Conservation (phyloP, 805 yeast species). For the Komagataella populi region DNA sequence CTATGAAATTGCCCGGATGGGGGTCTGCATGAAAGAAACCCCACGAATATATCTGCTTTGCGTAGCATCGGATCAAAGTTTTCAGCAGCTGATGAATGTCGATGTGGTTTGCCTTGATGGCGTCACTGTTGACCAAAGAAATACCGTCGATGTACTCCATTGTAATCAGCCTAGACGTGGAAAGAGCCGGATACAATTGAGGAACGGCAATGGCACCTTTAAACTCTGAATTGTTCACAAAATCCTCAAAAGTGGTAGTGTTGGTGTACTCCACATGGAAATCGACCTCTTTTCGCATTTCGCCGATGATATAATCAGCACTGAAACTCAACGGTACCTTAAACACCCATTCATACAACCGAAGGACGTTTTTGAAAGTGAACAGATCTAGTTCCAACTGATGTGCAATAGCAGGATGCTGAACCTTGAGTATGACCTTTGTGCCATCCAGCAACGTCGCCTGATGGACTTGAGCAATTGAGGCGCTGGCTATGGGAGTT, state of each 20-base stretch:
- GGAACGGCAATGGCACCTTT: slow-evolving; percentile 41
- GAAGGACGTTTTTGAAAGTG: slow-evolving; percentile 39
- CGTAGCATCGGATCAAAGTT: slow-evolving; percentile 35
- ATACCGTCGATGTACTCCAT: slow-evolving; percentile 57
- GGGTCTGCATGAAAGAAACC: slow-evolving; percentile 67
- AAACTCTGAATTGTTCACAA: slow-evolving; percentile 30
- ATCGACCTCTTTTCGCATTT: slow-evolving; percentile 46
- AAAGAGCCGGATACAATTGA: slow-evolving; percentile 25
- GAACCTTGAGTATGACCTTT: slow-evolving; percentile 52
- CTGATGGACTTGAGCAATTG: slow-evolving; percentile 58
- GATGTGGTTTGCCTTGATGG: slow-evolving; percentile 31
- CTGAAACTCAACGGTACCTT: slow-evolving; percentile 49
- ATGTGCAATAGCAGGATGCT: slow-evolving; percentile 45
- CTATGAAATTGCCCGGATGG: slow-evolving; percentile 68
- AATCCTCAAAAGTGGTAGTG: slow-evolving; percentile 23
- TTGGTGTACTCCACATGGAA: slow-evolving; percentile 45
- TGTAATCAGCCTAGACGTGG: slow-evolving; percentile 38
- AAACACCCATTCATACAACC: slow-evolving; percentile 42
- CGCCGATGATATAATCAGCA: slow-evolving; percentile 42
- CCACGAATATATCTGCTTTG: slow-evolving; percentile 49
- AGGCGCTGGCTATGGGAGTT: slow-evolving; percentile 60
- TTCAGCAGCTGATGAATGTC: slow-evolving; percentile 29
- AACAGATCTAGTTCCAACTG: slow-evolving; percentile 50
- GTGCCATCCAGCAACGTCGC: slow-evolving; percentile 33
- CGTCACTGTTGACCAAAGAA: slow-evolving; percentile 27